phyloP scores from a whole-genome alignment of 139 green algal species.

The Coelastrella sp. region DNA sequence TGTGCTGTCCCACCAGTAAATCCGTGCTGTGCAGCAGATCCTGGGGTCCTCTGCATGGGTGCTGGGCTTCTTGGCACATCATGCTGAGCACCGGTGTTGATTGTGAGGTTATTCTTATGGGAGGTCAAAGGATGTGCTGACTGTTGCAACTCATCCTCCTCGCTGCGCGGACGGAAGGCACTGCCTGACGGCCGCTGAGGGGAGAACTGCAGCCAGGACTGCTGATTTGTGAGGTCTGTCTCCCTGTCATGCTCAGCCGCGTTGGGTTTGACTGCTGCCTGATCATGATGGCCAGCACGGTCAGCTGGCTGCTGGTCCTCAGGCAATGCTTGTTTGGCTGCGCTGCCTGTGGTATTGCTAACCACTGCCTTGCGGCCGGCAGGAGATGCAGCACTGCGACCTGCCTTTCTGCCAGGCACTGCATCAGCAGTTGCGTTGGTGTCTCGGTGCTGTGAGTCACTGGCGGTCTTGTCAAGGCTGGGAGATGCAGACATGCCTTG shows the following conservation, averaged over 20 bases:
- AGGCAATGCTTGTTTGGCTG: background rate
- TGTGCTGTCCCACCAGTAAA: background rate
- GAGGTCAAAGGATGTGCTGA: background rate
- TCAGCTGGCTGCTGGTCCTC: background rate
- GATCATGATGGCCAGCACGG: background rate
- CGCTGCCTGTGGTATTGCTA: background rate
- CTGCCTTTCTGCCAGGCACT: background rate
- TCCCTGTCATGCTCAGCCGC: background rate
- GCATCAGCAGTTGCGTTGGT: background rate
- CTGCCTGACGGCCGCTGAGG: background rate
- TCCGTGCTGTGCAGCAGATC: background rate
- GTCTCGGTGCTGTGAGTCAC: background rate
- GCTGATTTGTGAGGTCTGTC: background rate
- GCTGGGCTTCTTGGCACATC: too few species aligned
- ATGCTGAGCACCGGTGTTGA: background rate
- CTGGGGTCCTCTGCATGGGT: too few species aligned
- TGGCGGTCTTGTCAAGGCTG: background rate
- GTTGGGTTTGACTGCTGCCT: background rate
- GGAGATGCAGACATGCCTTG: background rate
- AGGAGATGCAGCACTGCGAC: background rate
- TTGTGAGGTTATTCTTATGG: background rate
- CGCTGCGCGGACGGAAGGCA: background rate
- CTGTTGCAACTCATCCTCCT: background rate
- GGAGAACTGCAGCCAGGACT: constrained; percentile 3
- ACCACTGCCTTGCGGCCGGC: background rate